Evolutionary conservation across 1,284 basidiomycete genomes (phyloP).

Genomic region (Paramarasmius palmivorus): DNA sequence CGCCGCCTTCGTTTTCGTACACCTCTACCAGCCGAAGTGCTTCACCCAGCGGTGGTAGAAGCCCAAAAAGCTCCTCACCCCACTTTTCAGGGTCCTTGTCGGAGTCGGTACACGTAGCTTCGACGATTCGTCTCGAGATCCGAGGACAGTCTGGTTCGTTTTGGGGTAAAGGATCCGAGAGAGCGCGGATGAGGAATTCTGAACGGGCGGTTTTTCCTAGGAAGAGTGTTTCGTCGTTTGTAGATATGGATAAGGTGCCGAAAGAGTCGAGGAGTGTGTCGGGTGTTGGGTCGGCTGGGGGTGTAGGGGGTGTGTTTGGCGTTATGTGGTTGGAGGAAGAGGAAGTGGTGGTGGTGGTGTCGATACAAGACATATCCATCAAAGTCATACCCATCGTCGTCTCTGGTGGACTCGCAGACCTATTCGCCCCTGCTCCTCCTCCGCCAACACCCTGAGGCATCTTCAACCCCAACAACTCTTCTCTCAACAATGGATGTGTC

Average conservation of each 20-base stretch:
- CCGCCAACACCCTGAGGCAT: conserved; percentile 12
- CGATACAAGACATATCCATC: neutral
- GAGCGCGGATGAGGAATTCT: conserved; percentile 33
- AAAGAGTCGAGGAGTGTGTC: neutral
- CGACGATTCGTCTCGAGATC: conserved; percentile 24
- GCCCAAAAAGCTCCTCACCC: conserved; percentile 38
- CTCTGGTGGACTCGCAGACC: neutral
- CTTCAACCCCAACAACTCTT: conserved; percentile 24
- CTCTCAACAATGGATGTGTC: conserved; percentile 45
- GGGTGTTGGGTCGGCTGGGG: neutral
- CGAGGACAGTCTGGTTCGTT: conserved; percentile 26
- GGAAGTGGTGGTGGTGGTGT: neutral
- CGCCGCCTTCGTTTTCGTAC: conserved; percentile 54
- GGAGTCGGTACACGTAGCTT: conserved; percentile 1
- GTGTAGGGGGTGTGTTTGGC: too few relatives aligned
- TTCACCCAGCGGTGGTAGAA: conserved; percentile 52
- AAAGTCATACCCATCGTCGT: neutral
- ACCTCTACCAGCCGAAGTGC: conserved; percentile 54
- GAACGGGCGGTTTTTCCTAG: conserved; percentile 64
- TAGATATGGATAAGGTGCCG: conserved; percentile 63
- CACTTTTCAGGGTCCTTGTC: conserved; percentile 29
- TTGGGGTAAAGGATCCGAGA: conserved; percentile 21
- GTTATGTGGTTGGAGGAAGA: conserved; percentile 1
- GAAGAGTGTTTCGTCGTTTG: conserved; percentile 54
- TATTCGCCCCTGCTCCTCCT: too few relatives aligned